phyloP scores from a whole-genome alignment of 768 basidiomycete species.

The Amyloporia xantha region DNA sequence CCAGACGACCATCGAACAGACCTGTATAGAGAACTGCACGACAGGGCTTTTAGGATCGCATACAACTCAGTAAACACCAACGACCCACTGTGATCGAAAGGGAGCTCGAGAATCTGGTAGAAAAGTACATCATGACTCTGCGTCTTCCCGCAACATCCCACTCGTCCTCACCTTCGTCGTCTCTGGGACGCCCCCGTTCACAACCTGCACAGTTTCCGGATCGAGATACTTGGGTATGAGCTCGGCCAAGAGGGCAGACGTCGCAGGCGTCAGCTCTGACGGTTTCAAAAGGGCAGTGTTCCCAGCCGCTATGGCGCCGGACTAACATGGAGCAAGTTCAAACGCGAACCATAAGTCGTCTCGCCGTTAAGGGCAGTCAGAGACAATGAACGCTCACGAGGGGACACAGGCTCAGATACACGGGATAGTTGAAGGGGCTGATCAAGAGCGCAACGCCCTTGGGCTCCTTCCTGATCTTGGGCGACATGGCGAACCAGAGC shows the following conservation, averaged over 20 bases:
- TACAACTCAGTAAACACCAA: not conserved
- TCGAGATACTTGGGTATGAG: slow-evolving; percentile 76
- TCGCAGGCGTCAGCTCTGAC: slow-evolving; percentile 58
- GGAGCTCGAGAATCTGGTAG: slow-evolving; percentile 64
- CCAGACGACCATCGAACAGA: slow-evolving; percentile 8
- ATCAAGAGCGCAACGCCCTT: slow-evolving; percentile 72
- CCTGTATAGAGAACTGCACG: slow-evolving; percentile 12
- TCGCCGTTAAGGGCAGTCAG: slow-evolving; percentile 28
- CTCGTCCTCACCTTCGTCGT: slow-evolving; percentile 50
- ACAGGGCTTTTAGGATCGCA: too few relatives aligned
- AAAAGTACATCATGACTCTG: too few relatives aligned
- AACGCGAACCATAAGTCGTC: not conserved
- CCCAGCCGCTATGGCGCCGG: slow-evolving; percentile 74
- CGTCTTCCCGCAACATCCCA: too few relatives aligned
- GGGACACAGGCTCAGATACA: slow-evolving; percentile 52
- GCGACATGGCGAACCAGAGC: slow-evolving; percentile 52
- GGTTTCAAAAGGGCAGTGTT: slow-evolving; percentile 69
- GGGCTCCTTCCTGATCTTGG: slow-evolving; percentile 62
- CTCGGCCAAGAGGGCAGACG: slow-evolving; percentile 53
- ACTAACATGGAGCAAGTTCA: slow-evolving; percentile 8
- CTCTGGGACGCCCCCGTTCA: slow-evolving; percentile 63
- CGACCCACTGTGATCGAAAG: slow-evolving; percentile 56
- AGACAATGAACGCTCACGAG: too few relatives aligned
- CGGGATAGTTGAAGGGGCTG: slow-evolving; percentile 69
- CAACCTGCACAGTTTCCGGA: slow-evolving; percentile 50